Base-by-base conservation (phyloP, 2,329 filamentous ascomycete genomes). In the Pyrenochaeta sp. region DNA sequence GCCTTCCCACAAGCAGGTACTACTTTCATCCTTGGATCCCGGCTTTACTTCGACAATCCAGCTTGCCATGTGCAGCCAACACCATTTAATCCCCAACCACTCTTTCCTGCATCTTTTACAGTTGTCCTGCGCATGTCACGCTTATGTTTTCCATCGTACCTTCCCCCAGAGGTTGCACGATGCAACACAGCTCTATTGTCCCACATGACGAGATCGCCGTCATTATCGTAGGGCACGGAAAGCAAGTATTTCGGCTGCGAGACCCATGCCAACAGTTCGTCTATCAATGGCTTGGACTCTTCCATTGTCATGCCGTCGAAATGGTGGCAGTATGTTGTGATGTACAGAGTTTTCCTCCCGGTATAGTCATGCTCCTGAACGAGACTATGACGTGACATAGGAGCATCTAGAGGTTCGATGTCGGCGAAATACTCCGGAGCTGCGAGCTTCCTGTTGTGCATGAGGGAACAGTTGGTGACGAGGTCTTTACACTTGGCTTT, bases 131-230 rank as follows among this genome's bases (percentile, higher is more conserved):
- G 66, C 74, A 84, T 73, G 58, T 85, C 81, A 22, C 80, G 67
- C 48, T 56, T 69, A 55, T 72, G 77, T 54, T 72, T 76, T 0
- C 77, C 76, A 43, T 74, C 73, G 45, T 78, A 82, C 0, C 63
- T 61, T 0, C 80, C 80, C 1, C 69, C 66, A n/a, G n/a, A n/a
- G 10, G 34, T 36, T 0, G 78, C 78, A 7, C 79, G 67, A 61
- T 85, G 81, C 71, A 84, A 73, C 11, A 80, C 77, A 32, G 73
- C 76, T 0, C 77, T 77, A 58, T 84, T 84, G 53, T 84, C 51
- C 51, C 51, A 55, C 4, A 50, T 50, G 9, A 53, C 38, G 38
- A 84, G 23, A 55, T 84, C 81, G 0, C 77, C 74, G 0, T 63
- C 54, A 6, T 74, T 57, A 27, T 76, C 54, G 80, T 81, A 84